phyloP scores from a whole-genome alignment of 495 filamentous ascomycete genomes.

The Xylona heveae region DNA sequence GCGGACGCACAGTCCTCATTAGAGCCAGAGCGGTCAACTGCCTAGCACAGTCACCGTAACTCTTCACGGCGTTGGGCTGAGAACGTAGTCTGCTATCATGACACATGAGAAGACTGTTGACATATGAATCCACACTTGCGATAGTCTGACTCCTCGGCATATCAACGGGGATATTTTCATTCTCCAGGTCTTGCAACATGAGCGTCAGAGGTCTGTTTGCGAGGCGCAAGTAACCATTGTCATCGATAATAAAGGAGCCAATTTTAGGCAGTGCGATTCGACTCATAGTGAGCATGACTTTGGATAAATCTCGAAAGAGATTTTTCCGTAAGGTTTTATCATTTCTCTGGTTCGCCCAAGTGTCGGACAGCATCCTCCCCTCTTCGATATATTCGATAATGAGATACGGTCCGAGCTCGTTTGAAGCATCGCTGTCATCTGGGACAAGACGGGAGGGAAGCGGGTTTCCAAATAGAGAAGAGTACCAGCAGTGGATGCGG shows the following conservation, averaged over 20 bases:
- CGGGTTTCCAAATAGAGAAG: no score
- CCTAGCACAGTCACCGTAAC: constrained; percentile 10
- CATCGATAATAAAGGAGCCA: constrained; percentile 15
- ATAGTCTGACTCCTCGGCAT: constrained; percentile 14
- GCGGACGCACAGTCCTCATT: constrained; percentile 11
- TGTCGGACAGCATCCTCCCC: constrained; percentile 17
- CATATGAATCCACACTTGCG: constrained; percentile 10
- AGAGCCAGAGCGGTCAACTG: constrained; percentile 13
- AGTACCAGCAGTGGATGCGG: no score
- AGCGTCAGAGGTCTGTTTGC: constrained; percentile 16
- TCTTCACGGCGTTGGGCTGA: constrained; percentile 13
- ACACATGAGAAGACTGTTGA: constrained; percentile 11
- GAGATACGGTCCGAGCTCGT: no score
- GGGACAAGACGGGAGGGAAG: no score
- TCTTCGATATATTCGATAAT: no score
- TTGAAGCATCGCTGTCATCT: no score
- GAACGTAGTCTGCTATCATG: constrained; percentile 14
- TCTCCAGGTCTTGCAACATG: constrained; percentile 14
- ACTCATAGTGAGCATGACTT: constrained; percentile 15
- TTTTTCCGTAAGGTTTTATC: constrained; percentile 9
- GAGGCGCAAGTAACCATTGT: constrained; percentile 12
- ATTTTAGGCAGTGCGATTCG: constrained; percentile 14
- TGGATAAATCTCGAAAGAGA: constrained; percentile 13
- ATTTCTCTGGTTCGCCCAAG: constrained; percentile 9
- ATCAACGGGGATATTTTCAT: constrained; percentile 13